Base-by-base conservation (phyloP, 257 asterid species). In the Solanum etuberosum region DNA sequence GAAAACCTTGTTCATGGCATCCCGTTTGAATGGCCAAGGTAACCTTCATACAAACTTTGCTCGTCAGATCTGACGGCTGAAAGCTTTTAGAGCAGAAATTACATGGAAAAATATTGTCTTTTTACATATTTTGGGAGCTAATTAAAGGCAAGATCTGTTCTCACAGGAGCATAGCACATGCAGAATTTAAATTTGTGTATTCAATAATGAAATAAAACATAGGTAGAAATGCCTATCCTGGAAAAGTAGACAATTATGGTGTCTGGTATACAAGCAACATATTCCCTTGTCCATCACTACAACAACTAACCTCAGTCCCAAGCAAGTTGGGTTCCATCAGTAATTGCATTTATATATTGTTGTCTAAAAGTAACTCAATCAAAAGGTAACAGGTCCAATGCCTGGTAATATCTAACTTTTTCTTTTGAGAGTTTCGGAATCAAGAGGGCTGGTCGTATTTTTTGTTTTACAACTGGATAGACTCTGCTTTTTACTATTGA, bases 1-100 rank as follows among this genome's bases (percentile, higher is more conserved):
- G 85, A 96, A 96, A 92, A 94, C 98, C 59, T 96, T 96, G 87
- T 96, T 95, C 93, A 93, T 96, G 95, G 99, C 99, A 61, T 92
- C 98, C 80, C 88, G 92, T 89, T 87, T 96, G 89, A 89, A 91
- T 65, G 98, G 97, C 87, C 94, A 91, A 90, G 99, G 99, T 95
- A 91, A 86, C 42, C 43, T 81, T 77, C 84, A 16, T 80, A 46
- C 68, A 46, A 81, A 81, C 68, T 31, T 48, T 81, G 29, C 20
- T 81, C 4, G 0, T 81, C 68, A 48, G 59, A 48, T 68, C 40
- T 81, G 85, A 46, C 20, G 3, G 20, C 65, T 81, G 68, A 18
- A 9, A 81, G 68, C 43, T 81, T 81, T 31, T 81, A 81, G 11
- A 9, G 29, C 43, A 16, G 42, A 81, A 48, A 48, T 81, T 81